Conservation (phyloP, 441 rosid species). For the Pelargonium fulgidum region DNA sequence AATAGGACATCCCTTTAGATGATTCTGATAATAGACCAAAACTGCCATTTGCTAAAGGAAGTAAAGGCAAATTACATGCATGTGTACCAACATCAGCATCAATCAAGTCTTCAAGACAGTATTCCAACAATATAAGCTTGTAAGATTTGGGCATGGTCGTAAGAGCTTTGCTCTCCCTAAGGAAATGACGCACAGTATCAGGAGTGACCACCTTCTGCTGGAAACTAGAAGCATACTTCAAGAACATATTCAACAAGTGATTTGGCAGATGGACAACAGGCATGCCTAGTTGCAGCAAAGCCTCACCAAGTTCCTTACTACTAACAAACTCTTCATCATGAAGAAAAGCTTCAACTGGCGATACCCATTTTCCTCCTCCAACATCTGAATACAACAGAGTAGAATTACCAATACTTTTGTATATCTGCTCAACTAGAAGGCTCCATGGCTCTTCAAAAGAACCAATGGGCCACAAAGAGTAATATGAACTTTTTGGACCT, state of each 20-base stretch:
- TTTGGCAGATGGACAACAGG: constrained; percentile 77
- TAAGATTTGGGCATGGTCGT: constrained; percentile 44
- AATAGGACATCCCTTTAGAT: constrained; percentile 52
- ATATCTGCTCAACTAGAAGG: constrained; percentile 77
- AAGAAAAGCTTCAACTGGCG: constrained; percentile 79
- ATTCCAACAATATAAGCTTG: constrained; percentile 83
- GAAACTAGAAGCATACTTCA: constrained; percentile 57
- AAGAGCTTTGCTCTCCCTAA: constrained; percentile 54
- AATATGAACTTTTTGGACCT: constrained; percentile 56
- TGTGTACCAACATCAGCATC: constrained; percentile 68
- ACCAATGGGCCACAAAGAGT: constrained; percentile 82
- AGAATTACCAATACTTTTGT: constrained; percentile 52
- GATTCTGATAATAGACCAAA: constrained; percentile 64
- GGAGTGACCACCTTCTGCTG: constrained; percentile 92
- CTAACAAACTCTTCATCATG: constrained; percentile 66
- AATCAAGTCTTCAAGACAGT: constrained; percentile 90
- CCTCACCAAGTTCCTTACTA: constrained; percentile 77
- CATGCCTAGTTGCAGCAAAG: constrained; percentile 74
- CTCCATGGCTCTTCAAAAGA: constrained; percentile 95
- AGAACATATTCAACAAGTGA: constrained; percentile 59
- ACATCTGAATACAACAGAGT: constrained; percentile 66
- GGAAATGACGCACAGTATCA: constrained; percentile 63
- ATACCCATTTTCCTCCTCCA: constrained; percentile 78
- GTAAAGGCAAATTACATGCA: constrained; percentile 57
- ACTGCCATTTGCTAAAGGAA: constrained; percentile 88